phyloP scores from a whole-genome alignment of 2,329 filamentous ascomycete genomes.

The Byssoonygena ceratinophila region DNA sequence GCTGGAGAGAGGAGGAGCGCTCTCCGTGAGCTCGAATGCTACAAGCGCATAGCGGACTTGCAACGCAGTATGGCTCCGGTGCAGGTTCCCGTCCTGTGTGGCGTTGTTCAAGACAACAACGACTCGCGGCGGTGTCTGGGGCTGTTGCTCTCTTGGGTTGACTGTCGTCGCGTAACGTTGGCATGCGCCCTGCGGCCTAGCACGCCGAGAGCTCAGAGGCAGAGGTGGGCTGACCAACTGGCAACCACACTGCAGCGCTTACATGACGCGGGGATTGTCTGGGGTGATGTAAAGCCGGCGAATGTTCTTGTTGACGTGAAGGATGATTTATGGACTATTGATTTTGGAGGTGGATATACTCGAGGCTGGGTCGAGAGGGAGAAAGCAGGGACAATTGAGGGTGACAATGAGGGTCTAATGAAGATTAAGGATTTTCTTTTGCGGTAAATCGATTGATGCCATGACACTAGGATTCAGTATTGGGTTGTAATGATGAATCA shows the following conservation, averaged over 20 bases:
- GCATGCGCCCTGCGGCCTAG: neutral
- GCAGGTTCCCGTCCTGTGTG: conserved; percentile 8
- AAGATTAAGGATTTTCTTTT: too few relatives aligned
- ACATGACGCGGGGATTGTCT: too few relatives aligned
- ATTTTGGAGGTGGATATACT: too few relatives aligned
- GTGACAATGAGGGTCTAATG: too few relatives aligned
- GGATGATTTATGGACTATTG: neutral
- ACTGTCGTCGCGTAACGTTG: neutral
- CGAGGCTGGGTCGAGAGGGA: too few relatives aligned
- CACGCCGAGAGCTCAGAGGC: neutral
- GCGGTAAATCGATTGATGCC: too few relatives aligned
- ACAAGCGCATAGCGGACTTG: conserved; percentile 10
- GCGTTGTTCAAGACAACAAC: conserved; percentile 8
- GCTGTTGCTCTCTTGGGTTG: conserved; percentile 11
- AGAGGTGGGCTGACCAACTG: conserved; percentile 4
- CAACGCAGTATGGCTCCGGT: neutral
- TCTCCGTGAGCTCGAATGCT: conserved; percentile 11
- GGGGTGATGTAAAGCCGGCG: too few relatives aligned
- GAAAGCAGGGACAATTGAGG: too few relatives aligned
- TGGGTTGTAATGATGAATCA: too few relatives aligned
- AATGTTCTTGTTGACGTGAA: too few relatives aligned
- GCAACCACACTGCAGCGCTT: neutral
- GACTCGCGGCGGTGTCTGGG: conserved; percentile 1
- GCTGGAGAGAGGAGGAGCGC: conserved; percentile 7
- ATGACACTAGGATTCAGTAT: too few relatives aligned